Conservation (phyloP, 1,139 yeast genomes). For the Cylindricascospora bacillispora region DNA sequence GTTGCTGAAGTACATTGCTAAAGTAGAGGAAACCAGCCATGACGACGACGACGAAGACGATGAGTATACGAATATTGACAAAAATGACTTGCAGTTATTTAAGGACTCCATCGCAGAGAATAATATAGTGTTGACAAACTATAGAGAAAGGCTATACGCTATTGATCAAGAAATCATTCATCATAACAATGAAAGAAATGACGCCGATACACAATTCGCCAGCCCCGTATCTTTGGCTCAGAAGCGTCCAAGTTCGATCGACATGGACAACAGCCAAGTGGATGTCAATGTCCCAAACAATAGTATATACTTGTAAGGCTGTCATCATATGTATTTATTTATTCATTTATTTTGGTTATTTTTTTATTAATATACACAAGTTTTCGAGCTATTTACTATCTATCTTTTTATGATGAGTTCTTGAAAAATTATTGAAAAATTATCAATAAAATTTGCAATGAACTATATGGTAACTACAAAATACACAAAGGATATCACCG, state of each 20-base stretch:
- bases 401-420: too few species aligned
- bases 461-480: too few species aligned
- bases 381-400: too few species aligned
- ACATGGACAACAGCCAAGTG: constrained; percentile 4
- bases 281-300: constrained; percentile 4
- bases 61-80: constrained; percentile 18
- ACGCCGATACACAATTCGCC: too few species aligned
- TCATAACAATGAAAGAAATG: too few species aligned
- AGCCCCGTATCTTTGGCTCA: too few species aligned
- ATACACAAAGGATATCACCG: too few species aligned
- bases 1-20: constrained; percentile 22
- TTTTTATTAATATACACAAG: too few species aligned
- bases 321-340: too few species aligned
- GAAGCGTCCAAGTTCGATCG: constrained; percentile 2
- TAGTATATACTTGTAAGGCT: constrained; percentile 2
- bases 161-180: constrained; percentile 26
- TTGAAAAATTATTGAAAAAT: too few species aligned
- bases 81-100: constrained; percentile 24
- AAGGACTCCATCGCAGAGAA: constrained; percentile 28
- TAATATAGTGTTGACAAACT: constrained; percentile 27
- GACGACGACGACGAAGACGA: constrained; percentile 17
- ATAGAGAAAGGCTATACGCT: constrained; percentile 24
- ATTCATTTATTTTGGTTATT: too few species aligned
- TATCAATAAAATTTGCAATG: too few species aligned
- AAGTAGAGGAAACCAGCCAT: constrained; percentile 12